Percentiles rank a stretch among this genome's conserved stretches.
Conservation (phyloP, 345 rosid genomes). For the Lepidium africanum region DNA sequence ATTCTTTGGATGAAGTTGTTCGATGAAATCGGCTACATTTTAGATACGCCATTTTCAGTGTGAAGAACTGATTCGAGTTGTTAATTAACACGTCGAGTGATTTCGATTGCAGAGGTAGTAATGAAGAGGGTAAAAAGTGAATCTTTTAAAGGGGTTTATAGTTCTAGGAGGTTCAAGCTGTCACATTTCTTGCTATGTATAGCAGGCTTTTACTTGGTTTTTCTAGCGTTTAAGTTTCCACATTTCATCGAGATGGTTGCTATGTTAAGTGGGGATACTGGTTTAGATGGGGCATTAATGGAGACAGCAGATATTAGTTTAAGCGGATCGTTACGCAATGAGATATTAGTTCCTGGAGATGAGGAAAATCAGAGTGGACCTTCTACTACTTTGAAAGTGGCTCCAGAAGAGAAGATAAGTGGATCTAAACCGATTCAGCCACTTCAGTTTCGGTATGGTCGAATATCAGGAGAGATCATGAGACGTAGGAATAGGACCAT, state of each 20-base stretch:
- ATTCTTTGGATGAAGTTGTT: constrained; percentile 6
- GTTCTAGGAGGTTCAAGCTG: constrained; percentile 62
- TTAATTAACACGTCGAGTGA: constrained; percentile 15
- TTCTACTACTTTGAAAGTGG: constrained; percentile 45
- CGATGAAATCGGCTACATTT: constrained; percentile 15
- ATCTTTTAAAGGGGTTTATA: constrained; percentile 28
- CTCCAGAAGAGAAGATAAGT: constrained; percentile 34
- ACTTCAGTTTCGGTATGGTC: constrained; percentile 54
- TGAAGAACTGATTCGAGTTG: not conserved
- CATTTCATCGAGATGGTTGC: constrained; percentile 66
- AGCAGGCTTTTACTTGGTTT: constrained; percentile 63
- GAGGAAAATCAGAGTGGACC: constrained; percentile 44
- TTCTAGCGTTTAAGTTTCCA: constrained; percentile 75
- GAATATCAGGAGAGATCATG: constrained; percentile 71
- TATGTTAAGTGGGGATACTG: constrained; percentile 61
- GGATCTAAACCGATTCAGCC: constrained; percentile 41
- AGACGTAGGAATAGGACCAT: constrained; percentile 58
- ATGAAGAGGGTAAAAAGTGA: constrained; percentile 84
- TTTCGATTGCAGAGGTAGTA: constrained; percentile 17
- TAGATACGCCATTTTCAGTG: constrained; percentile 11
- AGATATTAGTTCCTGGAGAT: constrained; percentile 62
- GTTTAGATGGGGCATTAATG: constrained; percentile 36
- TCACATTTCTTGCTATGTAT: constrained; percentile 65
- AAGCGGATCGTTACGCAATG: constrained; percentile 60
- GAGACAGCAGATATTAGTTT: constrained; percentile 45